Evolutionary conservation across 1,284 basidiomycete species (phyloP).

Genomic region (Pseudozyma flocculosa): DNA sequence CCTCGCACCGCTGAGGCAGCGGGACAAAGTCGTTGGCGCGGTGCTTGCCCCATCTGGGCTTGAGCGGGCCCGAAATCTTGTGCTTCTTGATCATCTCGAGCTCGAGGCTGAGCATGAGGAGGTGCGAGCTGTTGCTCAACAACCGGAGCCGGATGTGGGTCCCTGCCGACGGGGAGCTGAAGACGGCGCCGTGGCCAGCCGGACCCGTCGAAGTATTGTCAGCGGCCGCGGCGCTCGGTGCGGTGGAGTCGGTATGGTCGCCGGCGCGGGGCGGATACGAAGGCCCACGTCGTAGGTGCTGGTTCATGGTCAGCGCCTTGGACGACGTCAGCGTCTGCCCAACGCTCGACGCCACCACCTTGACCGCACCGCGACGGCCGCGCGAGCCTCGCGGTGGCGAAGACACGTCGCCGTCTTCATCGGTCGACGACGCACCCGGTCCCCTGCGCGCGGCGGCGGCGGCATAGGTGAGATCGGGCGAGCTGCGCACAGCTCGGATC

Average conservation of each 20-base stretch:
- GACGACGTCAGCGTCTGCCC: slow-evolving; percentile 10
- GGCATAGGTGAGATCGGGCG: slow-evolving; percentile 32
- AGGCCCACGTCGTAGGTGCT: slow-evolving; percentile 22
- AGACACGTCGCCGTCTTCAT: not conserved
- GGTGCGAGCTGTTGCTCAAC: slow-evolving; percentile 50
- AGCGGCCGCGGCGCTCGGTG: not conserved
- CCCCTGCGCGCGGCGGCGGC: slow-evolving; percentile 7
- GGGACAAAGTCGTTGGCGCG: slow-evolving; percentile 39
- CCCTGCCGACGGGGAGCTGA: no score
- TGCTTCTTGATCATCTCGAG: slow-evolving; percentile 55
- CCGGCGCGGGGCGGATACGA: slow-evolving; percentile 29
- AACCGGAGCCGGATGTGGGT: slow-evolving; percentile 31
- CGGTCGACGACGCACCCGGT: not conserved
- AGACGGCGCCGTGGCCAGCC: no score
- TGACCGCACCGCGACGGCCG: slow-evolving; percentile 38
- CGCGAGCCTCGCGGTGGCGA: slow-evolving; percentile 26
- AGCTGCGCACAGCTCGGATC: slow-evolving; percentile 35
- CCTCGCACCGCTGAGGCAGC: no score
- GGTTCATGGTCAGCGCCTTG: slow-evolving; percentile 12
- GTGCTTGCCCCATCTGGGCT: slow-evolving; percentile 52
- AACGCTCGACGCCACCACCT: slow-evolving; percentile 30
- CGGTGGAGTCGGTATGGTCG: not conserved
- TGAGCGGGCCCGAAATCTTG: slow-evolving; percentile 55
- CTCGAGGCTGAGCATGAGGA: slow-evolving; percentile 55
- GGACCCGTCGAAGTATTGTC: no score